Evolutionary conservation across 306 rosid genomes (phyloP), one percentile per base, ranked within the genome.

Genomic region (Trifolium dubium): DNA sequence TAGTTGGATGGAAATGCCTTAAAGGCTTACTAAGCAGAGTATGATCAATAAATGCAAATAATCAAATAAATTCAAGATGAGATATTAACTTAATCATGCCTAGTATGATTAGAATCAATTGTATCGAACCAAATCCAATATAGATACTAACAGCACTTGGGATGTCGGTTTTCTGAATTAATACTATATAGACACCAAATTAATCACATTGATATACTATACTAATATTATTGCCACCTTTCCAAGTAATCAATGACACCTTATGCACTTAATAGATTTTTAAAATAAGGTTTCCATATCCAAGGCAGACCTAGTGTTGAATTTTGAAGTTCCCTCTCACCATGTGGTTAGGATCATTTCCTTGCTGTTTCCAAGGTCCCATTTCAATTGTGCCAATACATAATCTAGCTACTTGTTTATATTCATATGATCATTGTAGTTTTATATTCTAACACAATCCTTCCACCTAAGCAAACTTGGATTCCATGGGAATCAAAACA

Each of bases 121-220:
- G 64, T 13, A 75, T 85, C 83, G 78, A 81, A 76, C 53, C 74
- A 82, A 81, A 86, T 86, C 90, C 86, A 86, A 82, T 86, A 85
- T 88, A 88, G 93, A 88, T 90, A 81, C 61, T 83, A 79, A 78
- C 83, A 84, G 81, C 91, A 86, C 88, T 78, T 59, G 83, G 93
- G 90, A 90, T 90, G 90, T 88, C 85, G 90, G 93, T 88, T 88
- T 86, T 81, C 43, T 74, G 72, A 77, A 64, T 64, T 44, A 14
- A 76, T 54, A 3, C 29, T 9, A 11, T n/a, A 74, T 35, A 17
- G 15, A 50, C 15, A 50, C 28, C 8, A 53, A 53, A 53, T 4
- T 10, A 18, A 18, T 18, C 17, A 77, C 87, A 81, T 86, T 81
- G 23, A 79, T 81, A 49, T 32, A 54, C 15, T 23, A 23, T 23